Conservation (phyloP, 805 yeast genomes). For the Saccharomycopsis fermentans region DNA sequence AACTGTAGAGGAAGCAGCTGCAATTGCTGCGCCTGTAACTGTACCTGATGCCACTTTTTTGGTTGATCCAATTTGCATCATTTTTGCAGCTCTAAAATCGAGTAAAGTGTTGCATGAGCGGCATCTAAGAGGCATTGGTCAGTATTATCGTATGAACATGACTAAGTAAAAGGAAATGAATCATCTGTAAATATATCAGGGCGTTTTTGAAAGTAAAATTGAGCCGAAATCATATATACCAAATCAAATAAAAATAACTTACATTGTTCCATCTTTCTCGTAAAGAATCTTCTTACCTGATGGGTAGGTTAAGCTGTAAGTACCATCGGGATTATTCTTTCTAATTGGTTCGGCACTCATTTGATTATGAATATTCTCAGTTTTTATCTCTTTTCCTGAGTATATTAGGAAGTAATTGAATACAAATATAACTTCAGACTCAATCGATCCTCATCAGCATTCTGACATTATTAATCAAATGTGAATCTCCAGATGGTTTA, state of each 20-base stretch:
- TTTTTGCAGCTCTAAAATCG: conserved; percentile 64
- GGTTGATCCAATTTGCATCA: conserved; percentile 5
- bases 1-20: conserved; percentile 18
- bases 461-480: too few relatives aligned
- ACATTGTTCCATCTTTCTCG: conserved; percentile 92
- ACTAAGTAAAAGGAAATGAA: neutral
- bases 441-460: too few relatives aligned
- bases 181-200: neutral
- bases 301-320: conserved; percentile 31
- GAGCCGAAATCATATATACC: neutral
- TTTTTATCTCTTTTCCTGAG: too few relatives aligned
- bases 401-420: too few relatives aligned
- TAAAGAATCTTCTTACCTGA: conserved; percentile 61
- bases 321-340: conserved; percentile 15
- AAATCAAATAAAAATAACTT: conserved; percentile 28
- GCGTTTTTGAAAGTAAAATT: neutral
- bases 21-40: conserved; percentile 20
- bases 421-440: too few relatives aligned
- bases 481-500: too few relatives aligned
- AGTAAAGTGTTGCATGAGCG: conserved; percentile 77
- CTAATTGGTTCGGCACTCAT: neutral
- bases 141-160: neutral
- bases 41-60: conserved; percentile 9
- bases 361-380: neutral
- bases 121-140: conserved; percentile 37